These are phyloP conservation scores for Cicer judaicum DNA, from an alignment of 306 rosid species.

Conservation along the genomic window DNA sequence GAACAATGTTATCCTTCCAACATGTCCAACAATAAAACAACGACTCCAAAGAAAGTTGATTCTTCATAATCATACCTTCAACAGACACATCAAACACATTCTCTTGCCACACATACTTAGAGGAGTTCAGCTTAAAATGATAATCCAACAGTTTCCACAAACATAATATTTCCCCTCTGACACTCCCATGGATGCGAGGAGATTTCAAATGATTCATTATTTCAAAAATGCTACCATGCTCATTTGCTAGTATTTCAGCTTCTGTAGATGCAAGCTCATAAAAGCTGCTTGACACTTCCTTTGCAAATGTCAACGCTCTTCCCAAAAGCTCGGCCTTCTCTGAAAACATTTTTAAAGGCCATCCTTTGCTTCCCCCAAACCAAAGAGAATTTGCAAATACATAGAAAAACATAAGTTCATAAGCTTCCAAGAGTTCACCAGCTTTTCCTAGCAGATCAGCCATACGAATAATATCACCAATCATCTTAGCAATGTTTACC, in stretches of 20 bases:
- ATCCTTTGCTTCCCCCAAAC: conserved; percentile 66
- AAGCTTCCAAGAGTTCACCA: conserved; percentile 58
- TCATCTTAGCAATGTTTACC: conserved; percentile 57
- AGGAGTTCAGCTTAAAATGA: conserved; percentile 52
- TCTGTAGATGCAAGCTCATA: conserved; percentile 53
- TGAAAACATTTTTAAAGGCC: conserved; percentile 68
- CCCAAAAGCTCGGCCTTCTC: conserved; percentile 54
- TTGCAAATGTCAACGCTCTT: conserved; percentile 61
- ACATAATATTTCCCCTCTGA: conserved; percentile 61
- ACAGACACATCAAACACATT: conserved; percentile 42
- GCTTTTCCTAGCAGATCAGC: conserved; percentile 67
- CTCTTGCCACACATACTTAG: conserved; percentile 56
- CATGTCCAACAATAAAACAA: conserved; percentile 68
- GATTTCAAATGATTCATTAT: conserved; percentile 47
- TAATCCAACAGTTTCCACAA: conserved; percentile 65
- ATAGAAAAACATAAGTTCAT: conserved; percentile 48
- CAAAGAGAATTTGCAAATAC: conserved; percentile 70
- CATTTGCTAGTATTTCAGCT: conserved; percentile 54
- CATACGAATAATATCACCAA: conserved; percentile 53
- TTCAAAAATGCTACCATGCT: conserved; percentile 29
- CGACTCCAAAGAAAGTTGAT: conserved; percentile 60
- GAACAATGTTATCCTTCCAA: conserved; percentile 63
- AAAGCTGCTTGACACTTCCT: conserved; percentile 44
- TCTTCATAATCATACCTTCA: conserved; percentile 40
- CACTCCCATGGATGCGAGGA: conserved; percentile 48